These are phyloP conservation scores for Volvox reticuliferus DNA, from an alignment of 139 green algal species.

Conservation along the genomic window DNA sequence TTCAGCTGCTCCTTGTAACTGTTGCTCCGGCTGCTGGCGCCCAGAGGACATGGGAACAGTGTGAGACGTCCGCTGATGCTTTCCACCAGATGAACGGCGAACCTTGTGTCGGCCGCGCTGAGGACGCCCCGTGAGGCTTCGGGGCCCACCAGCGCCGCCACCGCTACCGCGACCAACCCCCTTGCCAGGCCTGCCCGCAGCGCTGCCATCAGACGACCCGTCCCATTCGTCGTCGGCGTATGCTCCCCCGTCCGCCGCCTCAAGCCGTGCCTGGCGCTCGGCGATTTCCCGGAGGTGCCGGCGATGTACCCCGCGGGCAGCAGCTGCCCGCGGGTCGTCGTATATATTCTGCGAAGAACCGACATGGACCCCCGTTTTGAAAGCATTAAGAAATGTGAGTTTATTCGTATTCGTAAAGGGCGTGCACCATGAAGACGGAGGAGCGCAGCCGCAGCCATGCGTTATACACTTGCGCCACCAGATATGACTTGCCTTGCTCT, in stretches of 20 bases:
- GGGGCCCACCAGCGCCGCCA: not conserved
- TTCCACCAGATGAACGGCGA: not conserved
- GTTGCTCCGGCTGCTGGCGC: not conserved
- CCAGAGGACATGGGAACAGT: not conserved
- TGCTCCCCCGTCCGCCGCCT: slow-evolving; percentile 26
- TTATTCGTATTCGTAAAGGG: no score
- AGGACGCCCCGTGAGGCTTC: not conserved
- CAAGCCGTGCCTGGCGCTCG: slow-evolving; percentile 23
- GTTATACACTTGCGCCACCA: not conserved
- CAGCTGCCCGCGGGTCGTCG: slow-evolving; percentile 9
- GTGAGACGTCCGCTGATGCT: not conserved
- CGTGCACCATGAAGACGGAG: slow-evolving; percentile 66
- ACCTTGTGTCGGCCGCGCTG: not conserved
- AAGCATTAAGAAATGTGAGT: no score
- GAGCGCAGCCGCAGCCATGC: slow-evolving; percentile 50
- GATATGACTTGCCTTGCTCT: not conserved
- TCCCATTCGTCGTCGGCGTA: slow-evolving; percentile 28
- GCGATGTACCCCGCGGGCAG: slow-evolving; percentile 32
- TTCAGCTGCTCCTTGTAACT: not conserved
- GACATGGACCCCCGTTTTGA: not conserved
- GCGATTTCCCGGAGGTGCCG: slow-evolving; percentile 29
- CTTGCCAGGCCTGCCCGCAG: no score
- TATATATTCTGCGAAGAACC: not conserved
- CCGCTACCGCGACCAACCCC: not conserved
- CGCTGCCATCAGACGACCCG: no score